Evolutionary conservation across 2,329 filamentous ascomycete species (phyloP), one percentile per base, ranked within the genome.

Genomic region (Xylaria multiplex): DNA sequence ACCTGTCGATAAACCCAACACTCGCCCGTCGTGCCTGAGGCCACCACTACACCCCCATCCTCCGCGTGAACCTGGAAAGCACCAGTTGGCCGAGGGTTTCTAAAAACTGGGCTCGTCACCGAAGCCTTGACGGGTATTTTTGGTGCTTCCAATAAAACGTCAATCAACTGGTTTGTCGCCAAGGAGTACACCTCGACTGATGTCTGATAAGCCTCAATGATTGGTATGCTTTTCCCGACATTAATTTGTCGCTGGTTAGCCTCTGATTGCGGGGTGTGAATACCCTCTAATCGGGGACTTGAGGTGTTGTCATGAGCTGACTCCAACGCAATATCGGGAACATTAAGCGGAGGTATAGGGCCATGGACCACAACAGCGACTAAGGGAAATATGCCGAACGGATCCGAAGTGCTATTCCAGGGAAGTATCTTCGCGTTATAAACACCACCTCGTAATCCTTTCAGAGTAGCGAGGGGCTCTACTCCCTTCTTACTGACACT

Each of bases 141-240:
- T 56, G 91, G 86, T 49, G 90, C 89, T 72, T 89, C 86, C 66
- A 96, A 89, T 8, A 98, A 82, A 0, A 92, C 91, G 30, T 90
- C 86, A 61, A 97, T 80, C 62, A 88, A 86, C 67, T 87, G 85
- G 72, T 89, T 90, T n/a, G 90, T 92, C 71, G 87, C 88, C 66
- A 98, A 81, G 0, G 94, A 97, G 78, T 95, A 97, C 0, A 98
- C 83, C 72, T 97, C 93, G 6, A 97, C 93, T 0, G 91, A 90
- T 0, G 94, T 97, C 78, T 97, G 93, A 74, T 95, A 96, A 53
- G 85, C 84, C 56, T 87, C 85, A 65, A 89, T 82, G 5, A 77
- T 71, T 45, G 80, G 71, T 45, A 75, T 66, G 60, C 75, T 71
- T 60, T 78, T 80, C 40, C 73, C 79, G 59, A 77, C 72, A 62